Evolutionary conservation across 495 filamentous ascomycete genomes (phyloP), one percentile per base, ranked within the genome.

Genomic region (Glutinoglossum americanum): DNA sequence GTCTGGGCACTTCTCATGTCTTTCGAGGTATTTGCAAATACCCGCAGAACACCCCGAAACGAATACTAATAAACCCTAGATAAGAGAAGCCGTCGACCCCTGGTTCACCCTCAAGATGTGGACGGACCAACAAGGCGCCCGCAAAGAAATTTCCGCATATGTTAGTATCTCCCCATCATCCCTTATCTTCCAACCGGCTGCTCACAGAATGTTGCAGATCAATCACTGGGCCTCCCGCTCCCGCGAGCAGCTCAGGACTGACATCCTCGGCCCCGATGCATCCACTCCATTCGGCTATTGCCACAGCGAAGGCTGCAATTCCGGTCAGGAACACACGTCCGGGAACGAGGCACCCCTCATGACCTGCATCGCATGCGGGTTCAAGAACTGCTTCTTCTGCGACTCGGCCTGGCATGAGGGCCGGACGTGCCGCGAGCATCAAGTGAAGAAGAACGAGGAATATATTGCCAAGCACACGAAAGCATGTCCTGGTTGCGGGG

Each of bases 1-100:
- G 3, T 63, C 8, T 63, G 59, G 23, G 61, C 59, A 3, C 45
- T 63, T 15, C 45, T 63, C 6, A 63, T 61, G 56, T 30, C 55
- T 25, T 33, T 59, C 7, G 61, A 63, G 51, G 61, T 63, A 49
- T 41, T 25, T 51, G n/a, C n/a, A n/a, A n/a, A n/a, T n/a, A n/a
- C n/a, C n/a, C n/a, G n/a, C n/a, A n/a, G n/a, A n/a, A n/a, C 13
- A 39, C 45, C 23, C 15, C 28, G 19, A 17, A 32, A 1, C 32
- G 21, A 19, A 48, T 35, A 11, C 32, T 35, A 41, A 17, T 13
- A 41, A 9, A 10, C 17, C 37, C 15, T 17, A 39, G 15, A 7
- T 10, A 11, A 26, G 59, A 25, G 59, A 63, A 56, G 59, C 61
- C 6, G 28, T 63, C 21, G 61, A 63, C 37, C 59, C 49, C 25